Evolutionary conservation across 2,329 filamentous ascomycete species (phyloP).

Genomic region (Pezicula carpinea): DNA sequence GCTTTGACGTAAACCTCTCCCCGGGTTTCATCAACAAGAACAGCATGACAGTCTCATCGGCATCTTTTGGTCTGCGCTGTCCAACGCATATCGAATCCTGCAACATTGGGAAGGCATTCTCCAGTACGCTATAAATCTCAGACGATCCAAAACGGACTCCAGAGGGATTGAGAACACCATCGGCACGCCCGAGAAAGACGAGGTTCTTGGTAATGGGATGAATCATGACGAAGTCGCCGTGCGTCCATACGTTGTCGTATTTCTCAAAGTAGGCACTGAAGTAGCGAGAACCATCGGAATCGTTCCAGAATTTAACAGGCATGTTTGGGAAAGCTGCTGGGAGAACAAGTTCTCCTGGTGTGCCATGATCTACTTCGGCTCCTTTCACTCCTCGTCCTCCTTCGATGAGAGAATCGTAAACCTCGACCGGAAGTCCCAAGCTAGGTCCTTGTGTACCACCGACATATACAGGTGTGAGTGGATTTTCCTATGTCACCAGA

Average conservation of each 20-base stretch:
- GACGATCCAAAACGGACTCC: slow-evolving; percentile 76
- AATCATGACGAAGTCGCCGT: slow-evolving; percentile 73
- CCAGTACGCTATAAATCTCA: slow-evolving; percentile 74
- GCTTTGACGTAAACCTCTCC: slow-evolving; percentile 42
- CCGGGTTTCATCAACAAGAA: slow-evolving; percentile 59
- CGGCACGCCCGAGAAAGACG: slow-evolving; percentile 64
- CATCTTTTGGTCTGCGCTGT: slow-evolving; percentile 58
- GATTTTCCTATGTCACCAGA: slow-evolving; percentile 50
- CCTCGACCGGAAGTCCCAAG: slow-evolving; percentile 48
- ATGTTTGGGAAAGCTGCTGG: slow-evolving; percentile 70
- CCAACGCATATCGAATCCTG: slow-evolving; percentile 77
- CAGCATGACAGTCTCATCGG: slow-evolving; percentile 53
- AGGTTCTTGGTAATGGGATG: slow-evolving; percentile 64
- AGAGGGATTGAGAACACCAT: slow-evolving; percentile 75
- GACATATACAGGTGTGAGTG: slow-evolving; percentile 60
- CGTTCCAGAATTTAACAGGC: slow-evolving; percentile 62
- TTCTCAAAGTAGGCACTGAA: slow-evolving; percentile 56
- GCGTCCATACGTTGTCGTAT: slow-evolving; percentile 70
- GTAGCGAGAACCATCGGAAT: slow-evolving; percentile 39
- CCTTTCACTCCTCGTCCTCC: slow-evolving; percentile 38
- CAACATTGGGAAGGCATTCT: slow-evolving; percentile 59
- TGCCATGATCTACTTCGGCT: slow-evolving; percentile 45
- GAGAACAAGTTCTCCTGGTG: slow-evolving; percentile 71
- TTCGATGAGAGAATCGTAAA: slow-evolving; percentile 59
- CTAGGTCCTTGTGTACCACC: slow-evolving; percentile 51